Percentiles rank a stretch among this genome's conserved stretches.
These are phyloP conservation scores for Dothideomycetes sp. DNA, from an alignment of 2,329 filamentous ascomycete species.

Conservation along the genomic window DNA sequence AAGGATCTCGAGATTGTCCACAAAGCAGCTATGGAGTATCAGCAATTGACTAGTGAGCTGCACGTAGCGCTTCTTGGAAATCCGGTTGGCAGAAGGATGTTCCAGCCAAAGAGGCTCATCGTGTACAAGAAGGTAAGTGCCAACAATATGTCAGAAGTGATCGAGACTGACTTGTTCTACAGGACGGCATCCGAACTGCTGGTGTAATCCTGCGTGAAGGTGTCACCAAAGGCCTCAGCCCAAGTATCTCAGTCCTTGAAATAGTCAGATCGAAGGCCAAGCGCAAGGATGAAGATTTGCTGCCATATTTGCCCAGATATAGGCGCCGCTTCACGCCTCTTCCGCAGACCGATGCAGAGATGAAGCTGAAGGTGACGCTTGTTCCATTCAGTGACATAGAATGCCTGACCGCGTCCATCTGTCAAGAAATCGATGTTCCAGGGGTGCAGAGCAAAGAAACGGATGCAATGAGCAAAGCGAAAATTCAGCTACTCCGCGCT, in stretches of 20 bases:
- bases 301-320: slow-evolving; percentile 70
- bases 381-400: slow-evolving; percentile 72
- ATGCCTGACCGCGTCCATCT: slow-evolving; percentile 62
- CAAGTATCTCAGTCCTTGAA: slow-evolving; percentile 68
- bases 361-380: slow-evolving; percentile 56
- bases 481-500: slow-evolving; percentile 56
- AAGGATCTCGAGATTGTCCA: slow-evolving; percentile 70
- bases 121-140: slow-evolving; percentile 54
- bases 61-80: slow-evolving; percentile 67
- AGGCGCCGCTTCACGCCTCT: slow-evolving; percentile 56
- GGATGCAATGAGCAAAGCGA: slow-evolving; percentile 48
- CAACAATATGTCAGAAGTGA: background rate
- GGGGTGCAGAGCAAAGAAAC: slow-evolving; percentile 26
- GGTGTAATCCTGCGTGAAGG: slow-evolving; percentile 74
- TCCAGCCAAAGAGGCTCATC: slow-evolving; percentile 63
- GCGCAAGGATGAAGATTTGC: slow-evolving; percentile 69
- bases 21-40: slow-evolving; percentile 68
- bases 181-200: slow-evolving; percentile 66
- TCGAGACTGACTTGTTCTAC: slow-evolving; percentile 23
- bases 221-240: slow-evolving; percentile 52
- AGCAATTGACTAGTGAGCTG: slow-evolving; percentile 67
- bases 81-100: slow-evolving; percentile 72
- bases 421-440: slow-evolving; percentile 22
- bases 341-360: slow-evolving; percentile 54
- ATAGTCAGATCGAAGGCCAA: slow-evolving; percentile 57